Base-by-base conservation (phyloP, 2,329 filamentous ascomycete species). In the Colletotrichum sp. region DNA sequence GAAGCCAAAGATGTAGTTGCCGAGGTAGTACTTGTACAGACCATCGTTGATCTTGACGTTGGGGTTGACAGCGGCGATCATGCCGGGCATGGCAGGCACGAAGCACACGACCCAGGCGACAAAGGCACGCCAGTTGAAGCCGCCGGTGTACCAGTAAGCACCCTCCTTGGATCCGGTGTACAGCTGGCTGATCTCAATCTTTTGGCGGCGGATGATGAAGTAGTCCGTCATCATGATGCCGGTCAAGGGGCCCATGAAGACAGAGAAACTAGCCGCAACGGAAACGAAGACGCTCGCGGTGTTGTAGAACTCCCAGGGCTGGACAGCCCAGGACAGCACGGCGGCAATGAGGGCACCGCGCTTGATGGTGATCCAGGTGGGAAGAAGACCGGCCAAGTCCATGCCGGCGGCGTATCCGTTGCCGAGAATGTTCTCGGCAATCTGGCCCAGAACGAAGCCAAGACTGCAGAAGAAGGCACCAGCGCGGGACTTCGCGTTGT, bases 61-160 rank as follows among this genome's bases (percentile, higher is more conserved):
- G 0, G 70, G 72, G 28, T 78, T 78, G 39, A 78, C 79, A 13
- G 68, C 80, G 18, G 77, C 76, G 48, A 82, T 78, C 70, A 82
- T 78, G 3, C 80, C 80, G 0, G 79, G 79, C 69, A 82, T 79
- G 8, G 79, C 78, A 3, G 83, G 83, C 30, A 82, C 80, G 74
- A 82, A 82, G 24, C 82, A 81, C 43, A 81, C 76, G 32, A 82
- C 79, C 73, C 82, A 86, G 28, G 82, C 79, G 4, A 79, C 74
- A 16, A 82, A 81, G 2, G 82, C 83, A 26, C 85, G 80, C 81
- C 80, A 84, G 76, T 86, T 85, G 67, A 77, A 75, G 9, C 85
- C 84, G 16, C 81, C 72, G 4, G 77, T 76, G 77, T 83, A 86
- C 80, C 83, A 85, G 76, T 87, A 87, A 15, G 83, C 83, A 4